Evolutionary conservation across 2,329 filamentous ascomycete genomes (phyloP), one percentile per base, ranked within the genome.

Genomic region (Colletotrichum sp.): DNA sequence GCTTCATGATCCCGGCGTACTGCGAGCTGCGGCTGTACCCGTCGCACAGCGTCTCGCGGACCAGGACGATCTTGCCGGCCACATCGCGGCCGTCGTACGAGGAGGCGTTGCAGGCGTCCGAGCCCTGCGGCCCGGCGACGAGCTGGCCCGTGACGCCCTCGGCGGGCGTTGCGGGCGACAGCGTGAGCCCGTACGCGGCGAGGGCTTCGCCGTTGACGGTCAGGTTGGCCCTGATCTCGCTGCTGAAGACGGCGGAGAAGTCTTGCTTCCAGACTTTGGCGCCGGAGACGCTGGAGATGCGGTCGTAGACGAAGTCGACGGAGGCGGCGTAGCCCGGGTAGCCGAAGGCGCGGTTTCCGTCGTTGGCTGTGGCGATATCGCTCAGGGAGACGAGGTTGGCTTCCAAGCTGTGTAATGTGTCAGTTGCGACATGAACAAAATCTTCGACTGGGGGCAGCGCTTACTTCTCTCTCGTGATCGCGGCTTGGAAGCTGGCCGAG

Each of bases 281-380:
- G 8, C 79, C 79, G 18, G 78, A 72, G n/a, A 80, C 75, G 9
- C 77, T 78, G 3, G 77, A 80, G 13, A 80, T 67, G n/a, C 80
- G 78, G 27, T 71, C 69, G 63, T 78, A 80, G 43, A 82, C 79
- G 38, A 71, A 81, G 51, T 84, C 82, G 0, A 79, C 77, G 2
- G 82, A 84, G 36, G 81, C 87, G 11, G 64, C 76, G n/a, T 81
- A 82, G 21, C 80, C 80, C 1, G 80, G 80, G 18, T 79, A 75
- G 8, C 80, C 80, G 6, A 81, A 81, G 4, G 80, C 80, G 8
- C 80, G 78, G 57, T 82, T 81, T 9, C 80, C 80, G 18, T 80
- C 80, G 21, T 81, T 81, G 34, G 74, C 79, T 27, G 78, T 79
- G 7, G 80, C 80, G n/a, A 81, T 81, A 16, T 79, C 79, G 27